Percentiles rank a stretch among this genome's conserved stretches.
These are phyloP conservation scores for Azolla pinnata DNA, from an alignment of 75 land plant genomes.

Conservation along the genomic window DNA sequence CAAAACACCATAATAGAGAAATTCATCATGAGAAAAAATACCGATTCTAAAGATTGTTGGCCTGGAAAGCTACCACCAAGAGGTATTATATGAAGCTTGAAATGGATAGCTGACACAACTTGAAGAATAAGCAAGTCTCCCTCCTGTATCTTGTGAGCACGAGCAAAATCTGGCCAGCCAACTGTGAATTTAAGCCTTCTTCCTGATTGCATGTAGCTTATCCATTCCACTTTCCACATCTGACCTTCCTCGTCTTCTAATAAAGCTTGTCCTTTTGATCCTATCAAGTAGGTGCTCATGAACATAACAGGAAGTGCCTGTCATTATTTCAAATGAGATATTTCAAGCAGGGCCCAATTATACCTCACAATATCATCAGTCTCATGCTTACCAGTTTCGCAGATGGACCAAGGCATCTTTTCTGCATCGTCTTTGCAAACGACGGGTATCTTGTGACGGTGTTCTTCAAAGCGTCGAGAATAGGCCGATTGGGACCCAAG, in stretches of 20 bases:
- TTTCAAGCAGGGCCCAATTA: background rate
- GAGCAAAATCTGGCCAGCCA: conserved; percentile 24
- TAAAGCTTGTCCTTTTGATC: conserved; percentile 13
- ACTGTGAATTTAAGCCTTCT: conserved; percentile 19
- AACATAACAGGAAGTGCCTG: conserved; percentile 21
- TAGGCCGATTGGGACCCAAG: conserved; percentile 9
- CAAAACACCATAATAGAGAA: too few relatives aligned
- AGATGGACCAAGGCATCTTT: conserved; percentile 17
- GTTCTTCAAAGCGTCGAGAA: conserved; percentile 8
- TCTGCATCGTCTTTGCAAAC: conserved; percentile 17
- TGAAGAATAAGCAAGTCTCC: conserved; percentile 20
- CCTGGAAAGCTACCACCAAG: background rate
- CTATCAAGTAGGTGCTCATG: conserved; percentile 18
- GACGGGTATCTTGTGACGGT: conserved; percentile 14
- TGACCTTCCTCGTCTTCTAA: conserved; percentile 14
- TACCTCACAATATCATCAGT: background rate
- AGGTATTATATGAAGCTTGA: conserved; percentile 15
- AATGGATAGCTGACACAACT: conserved; percentile 6
- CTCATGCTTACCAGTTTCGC: conserved; percentile 22
- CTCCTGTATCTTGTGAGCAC: conserved; percentile 10
- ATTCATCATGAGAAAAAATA: too few relatives aligned
- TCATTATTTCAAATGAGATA: conserved; percentile 2
- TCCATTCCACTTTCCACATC: conserved; percentile 18
- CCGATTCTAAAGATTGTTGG: background rate
- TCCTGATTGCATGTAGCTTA: conserved; percentile 19